Base-by-base conservation (phyloP, 176 grass and related monocot genomes). In the Leersia perrieri region DNA sequence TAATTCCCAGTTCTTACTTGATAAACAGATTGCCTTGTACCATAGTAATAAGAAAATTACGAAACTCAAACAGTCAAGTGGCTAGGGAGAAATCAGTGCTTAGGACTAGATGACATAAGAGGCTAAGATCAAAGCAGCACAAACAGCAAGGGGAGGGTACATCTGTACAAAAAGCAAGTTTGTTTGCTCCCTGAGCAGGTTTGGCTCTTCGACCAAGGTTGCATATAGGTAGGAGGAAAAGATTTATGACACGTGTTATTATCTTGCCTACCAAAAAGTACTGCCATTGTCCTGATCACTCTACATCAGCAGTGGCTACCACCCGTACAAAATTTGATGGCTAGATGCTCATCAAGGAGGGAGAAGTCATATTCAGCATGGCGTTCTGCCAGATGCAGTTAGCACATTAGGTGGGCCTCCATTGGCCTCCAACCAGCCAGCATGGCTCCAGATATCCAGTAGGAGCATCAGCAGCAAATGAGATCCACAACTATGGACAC, bases 31-130 rank as follows among this genome's bases (percentile, higher is more conserved):
- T 72, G 57, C 20, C 25, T 44, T 57, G 35, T 23, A 74, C 13
- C 35, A 80, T 12, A 51, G 26, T 33, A 80, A 26, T 60, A 10
- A 80, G 71, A 79, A 73, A 64, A 35, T 45, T 20, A 79, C 39
- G 36, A 4, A 64, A 53, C n/a, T 67, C 29, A 39, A 70, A 20
- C 34, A 60, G 33, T 13, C 18, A 22, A 62, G n/a, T 12, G 22
- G 38, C 64, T 41, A 33, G 29, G 60, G 11, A 70, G 27, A 51
- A 25, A 63, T 55, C 53, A 58, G n/a, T 58, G 53, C 53, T 25
- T 25, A 58, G n/a, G n/a, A 58, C 9, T 25, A 58, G 53, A 58
- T 58, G n/a, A 11, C 53, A 18, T 9, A n/a, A 53, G 47, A 53
- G 16, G 2, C 12, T 45, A 15, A 53, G 18, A 53, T 8, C 22